Base-by-base conservation (phyloP, 352 stramenopile species). In the Phytophthora ohioensis region DNA sequence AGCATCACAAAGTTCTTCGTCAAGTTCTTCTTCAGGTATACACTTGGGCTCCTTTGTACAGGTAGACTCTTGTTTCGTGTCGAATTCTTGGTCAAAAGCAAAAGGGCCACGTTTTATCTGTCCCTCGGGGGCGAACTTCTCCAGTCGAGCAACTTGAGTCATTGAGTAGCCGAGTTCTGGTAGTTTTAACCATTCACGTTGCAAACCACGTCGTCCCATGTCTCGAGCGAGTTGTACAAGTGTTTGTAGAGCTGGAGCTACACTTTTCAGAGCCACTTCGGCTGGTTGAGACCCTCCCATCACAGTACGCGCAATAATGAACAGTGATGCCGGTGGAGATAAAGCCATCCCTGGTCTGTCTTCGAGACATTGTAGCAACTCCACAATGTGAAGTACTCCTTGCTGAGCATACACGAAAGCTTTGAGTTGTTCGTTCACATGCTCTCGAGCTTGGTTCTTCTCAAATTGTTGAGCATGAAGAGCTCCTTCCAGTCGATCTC, bases 371-470 rank as follows among this genome's bases (percentile, higher is more conserved):
- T 80, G 70, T 9, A 89, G 59, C 41, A 91, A 52, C 49, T 88
- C 83, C 5, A 84, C 75, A 34, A 88, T 83, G 46, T 89, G 86
- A 38, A 79, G 42, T 27, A 91, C 61, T 3, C 83, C 83, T 60
- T 91, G 83, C 54, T 91, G 80, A 0, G 87, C 72, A 17, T 83
- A 87, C 17, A 82, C 76, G 48, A 87, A 87, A 11, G 71, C 78
- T 67, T 87, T 87, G 41, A 88, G 53, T 21, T 80, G 72, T 12
- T 80, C 57, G n/a, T 80, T 48, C 35, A 82, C 78, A 35, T 53
- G 64, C 5, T 91, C 79, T 57, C 78, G 73, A 32, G 77, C 72
- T 42, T 79, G 79, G 4, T 39, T 39, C 41, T 87, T 88, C 41
- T 77, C 65, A 8, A 79, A 15, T 9, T 75, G 64, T 53, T 87